Conservation (phyloP, 1,139 yeast genomes). For the Diutina neorugosa region DNA sequence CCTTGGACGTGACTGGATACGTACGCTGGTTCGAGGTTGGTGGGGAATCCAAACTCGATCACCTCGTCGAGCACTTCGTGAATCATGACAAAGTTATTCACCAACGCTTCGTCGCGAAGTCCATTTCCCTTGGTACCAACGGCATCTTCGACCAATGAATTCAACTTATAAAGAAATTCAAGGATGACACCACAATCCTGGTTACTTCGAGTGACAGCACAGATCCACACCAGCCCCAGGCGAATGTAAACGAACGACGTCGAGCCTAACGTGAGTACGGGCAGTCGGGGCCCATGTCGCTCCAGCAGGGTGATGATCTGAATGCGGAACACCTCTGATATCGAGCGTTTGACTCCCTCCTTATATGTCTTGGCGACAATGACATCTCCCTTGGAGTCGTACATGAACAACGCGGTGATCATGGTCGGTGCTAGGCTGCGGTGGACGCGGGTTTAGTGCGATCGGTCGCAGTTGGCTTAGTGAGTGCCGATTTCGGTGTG, state of each 20-base stretch:
- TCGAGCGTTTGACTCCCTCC: conserved; percentile 38
- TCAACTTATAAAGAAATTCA: conserved; percentile 60
- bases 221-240: conserved; percentile 62
- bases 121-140: conserved; percentile 12
- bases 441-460: not conserved
- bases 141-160: conserved; percentile 26
- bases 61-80: conserved; percentile 73
- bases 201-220: conserved; percentile 80
- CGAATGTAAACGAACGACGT: conserved; percentile 80
- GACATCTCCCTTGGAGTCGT: conserved; percentile 77
- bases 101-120: conserved; percentile 20
- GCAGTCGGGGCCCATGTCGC: conserved; percentile 39
- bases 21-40: conserved; percentile 44
- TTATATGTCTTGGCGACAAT: conserved; percentile 64
- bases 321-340: conserved; percentile 83
- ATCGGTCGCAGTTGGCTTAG: not conserved
- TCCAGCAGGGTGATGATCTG: conserved; percentile 52
- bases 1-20: conserved; percentile 8
- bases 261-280: conserved; percentile 82
- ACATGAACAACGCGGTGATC: conserved; percentile 74
- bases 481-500: not conserved
- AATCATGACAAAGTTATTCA: conserved; percentile 48
- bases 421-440: conserved; percentile 18
- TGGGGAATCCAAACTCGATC: conserved; percentile 76
- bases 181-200: conserved; percentile 73